Evolutionary conservation across 2,329 filamentous ascomycete species (phyloP), one percentile per base, ranked within the genome.

Genomic region (Geoglossum cookeanum): DNA sequence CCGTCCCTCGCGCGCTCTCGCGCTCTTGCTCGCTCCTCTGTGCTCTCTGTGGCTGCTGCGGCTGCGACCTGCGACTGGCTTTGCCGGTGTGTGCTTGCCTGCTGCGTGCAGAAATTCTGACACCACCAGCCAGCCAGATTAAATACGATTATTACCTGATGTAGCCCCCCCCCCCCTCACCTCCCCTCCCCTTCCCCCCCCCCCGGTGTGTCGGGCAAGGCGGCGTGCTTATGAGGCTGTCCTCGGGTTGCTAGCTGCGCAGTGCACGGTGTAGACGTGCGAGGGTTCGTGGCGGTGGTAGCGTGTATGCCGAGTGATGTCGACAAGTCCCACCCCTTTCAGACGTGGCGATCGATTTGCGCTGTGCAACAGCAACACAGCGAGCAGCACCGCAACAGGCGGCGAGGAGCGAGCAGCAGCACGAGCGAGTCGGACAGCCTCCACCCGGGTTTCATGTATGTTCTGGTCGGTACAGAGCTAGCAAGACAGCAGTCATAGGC

Each of bases 391-490:
- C 11, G 27, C 48, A 11, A 52, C 48, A n/a, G 7, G 47, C 29
- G 29, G 11, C 15, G 9, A 32, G 48, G 27, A 33, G 32, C 13
- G 7, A 33, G 27, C 29, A 52, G 29, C 22, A 22, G 27, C 27
- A 13, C 13, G 48, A 33, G 32, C n/a, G 48, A 52, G 48, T 52
- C 27, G 48, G 48, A 52, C 48, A 52, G 48, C 27, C 47, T 52
- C 48, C 48, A 32, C 48, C 48, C 48, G 48, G 32, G 48, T 52
- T 52, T 52, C 48, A 52, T 52, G 48, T 52, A 52, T 52, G 48
- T 52, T 33, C 48, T 15, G 48, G 11, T 9, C 48, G 5, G 48
- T 4, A 29, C 13, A 32, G 32, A 52, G 11, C 48, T 52, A 52
- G 27, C 32, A 32, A 32, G 27, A 30, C 48, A 32, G 27, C 48